Conservation (phyloP, 441 rosid species). For the Brassica hybrid region DNA sequence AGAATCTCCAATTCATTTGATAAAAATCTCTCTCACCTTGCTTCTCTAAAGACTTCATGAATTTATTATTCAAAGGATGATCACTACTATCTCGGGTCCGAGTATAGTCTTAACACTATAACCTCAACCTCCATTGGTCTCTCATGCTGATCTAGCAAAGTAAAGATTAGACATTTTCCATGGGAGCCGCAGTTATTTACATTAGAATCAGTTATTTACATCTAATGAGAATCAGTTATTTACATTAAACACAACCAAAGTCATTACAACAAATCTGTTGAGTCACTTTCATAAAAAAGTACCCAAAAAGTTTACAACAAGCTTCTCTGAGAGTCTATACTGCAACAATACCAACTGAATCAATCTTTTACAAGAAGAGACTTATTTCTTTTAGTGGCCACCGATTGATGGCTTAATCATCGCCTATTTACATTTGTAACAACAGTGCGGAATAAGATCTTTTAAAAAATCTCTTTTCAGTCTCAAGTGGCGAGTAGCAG, state of each 20-base stretch:
- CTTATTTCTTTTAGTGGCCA: not conserved
- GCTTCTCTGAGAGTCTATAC: conserved; percentile 10
- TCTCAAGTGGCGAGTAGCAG: conserved; percentile 58
- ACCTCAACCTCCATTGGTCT: too few relatives aligned
- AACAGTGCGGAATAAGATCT: not conserved
- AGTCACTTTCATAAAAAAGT: not conserved
- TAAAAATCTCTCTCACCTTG: too few relatives aligned
- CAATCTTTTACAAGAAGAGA: conserved; percentile 1
- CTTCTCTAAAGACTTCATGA: too few relatives aligned
- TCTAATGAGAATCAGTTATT: not conserved
- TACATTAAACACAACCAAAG: conserved; percentile 13
- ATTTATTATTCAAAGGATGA: too few relatives aligned
- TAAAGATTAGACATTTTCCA: too few relatives aligned
- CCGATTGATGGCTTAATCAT: conserved; percentile 1
- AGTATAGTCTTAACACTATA: too few relatives aligned
- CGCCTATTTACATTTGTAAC: conserved; percentile 20
- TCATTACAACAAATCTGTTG: conserved; percentile 20
- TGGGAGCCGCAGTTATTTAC: not conserved
- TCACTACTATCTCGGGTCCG: too few relatives aligned
- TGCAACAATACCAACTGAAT: conserved; percentile 14
- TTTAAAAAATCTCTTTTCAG: not conserved
- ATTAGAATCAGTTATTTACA: not conserved
- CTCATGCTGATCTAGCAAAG: too few relatives aligned
- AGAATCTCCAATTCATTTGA: too few relatives aligned
- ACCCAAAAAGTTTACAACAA: conserved; percentile 4